Evolutionary conservation across 768 basidiomycete species (phyloP).

Genomic region (Gloeopeniophorella convolvens): DNA sequence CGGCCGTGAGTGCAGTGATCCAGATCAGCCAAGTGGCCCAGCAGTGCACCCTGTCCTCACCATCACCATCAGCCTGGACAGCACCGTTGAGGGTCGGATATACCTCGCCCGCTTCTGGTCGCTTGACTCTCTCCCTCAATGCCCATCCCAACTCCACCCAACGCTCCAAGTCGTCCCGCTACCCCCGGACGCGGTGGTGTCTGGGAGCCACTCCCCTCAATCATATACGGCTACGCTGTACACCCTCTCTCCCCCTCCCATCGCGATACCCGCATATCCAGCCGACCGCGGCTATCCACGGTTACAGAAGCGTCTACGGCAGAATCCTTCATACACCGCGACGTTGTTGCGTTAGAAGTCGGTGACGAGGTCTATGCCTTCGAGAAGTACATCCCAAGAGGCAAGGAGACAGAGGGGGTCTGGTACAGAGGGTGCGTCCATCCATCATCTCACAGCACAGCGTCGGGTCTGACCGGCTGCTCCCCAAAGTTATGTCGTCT

Average conservation of each 20-base stretch:
- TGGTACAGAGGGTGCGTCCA: conserved; percentile 87
- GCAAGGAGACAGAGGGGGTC: conserved; percentile 66
- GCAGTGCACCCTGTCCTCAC: too few species aligned
- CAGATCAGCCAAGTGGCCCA: too few species aligned
- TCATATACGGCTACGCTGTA: conserved; percentile 89
- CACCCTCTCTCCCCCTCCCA: conserved; percentile 76
- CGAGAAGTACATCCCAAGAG: conserved; percentile 75
- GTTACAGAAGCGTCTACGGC: conserved; percentile 56
- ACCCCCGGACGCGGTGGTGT: conserved; percentile 34
- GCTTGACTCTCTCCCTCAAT: background rate
- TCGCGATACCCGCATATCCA: conserved; percentile 61
- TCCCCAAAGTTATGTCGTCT: conserved; percentile 70
- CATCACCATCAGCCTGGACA: too few species aligned
- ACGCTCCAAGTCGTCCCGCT: conserved; percentile 10
- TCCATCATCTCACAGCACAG: conserved; percentile 10
- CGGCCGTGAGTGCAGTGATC: too few species aligned
- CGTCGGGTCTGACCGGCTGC: conserved; percentile 8
- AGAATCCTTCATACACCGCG: conserved; percentile 58
- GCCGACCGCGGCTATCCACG: conserved; percentile 50
- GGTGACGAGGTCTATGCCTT: conserved; percentile 98
- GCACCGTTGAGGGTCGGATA: too few species aligned
- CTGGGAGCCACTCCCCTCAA: conserved; percentile 61
- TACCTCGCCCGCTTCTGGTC: too few species aligned
- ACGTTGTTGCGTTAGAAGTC: conserved; percentile 83
- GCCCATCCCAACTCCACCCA: conserved; percentile 9